Evolutionary conservation across 805 yeast species (phyloP), one percentile per base, ranked within the genome.

Genomic region (Kodamaea restingae): DNA sequence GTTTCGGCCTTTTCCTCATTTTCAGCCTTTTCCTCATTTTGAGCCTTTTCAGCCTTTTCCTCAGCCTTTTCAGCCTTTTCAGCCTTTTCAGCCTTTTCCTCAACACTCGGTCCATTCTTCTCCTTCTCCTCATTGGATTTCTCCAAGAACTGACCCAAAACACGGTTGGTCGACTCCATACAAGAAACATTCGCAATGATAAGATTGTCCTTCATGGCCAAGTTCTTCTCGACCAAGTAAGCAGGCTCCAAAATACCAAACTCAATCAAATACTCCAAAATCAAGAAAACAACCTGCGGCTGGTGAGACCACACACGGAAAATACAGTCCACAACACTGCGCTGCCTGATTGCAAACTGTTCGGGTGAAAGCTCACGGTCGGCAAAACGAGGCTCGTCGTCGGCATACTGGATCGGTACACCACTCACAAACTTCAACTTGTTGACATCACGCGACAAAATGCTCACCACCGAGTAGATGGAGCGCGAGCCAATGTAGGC

Each of bases 401-500:
- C 61, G 18, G 54, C 61, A 14, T 58, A 58, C 7, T 51, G 50
- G 18, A 67, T 56, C 12, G 50, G 40, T 18, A 52, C 47, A 2
- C 73, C 73, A 40, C 64, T 55, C 38, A 65, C 46, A 46, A 48
- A 65, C 48, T 61, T 65, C 47, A 68, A 54, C 47, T 68, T 68
- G 36, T 55, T 60, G 28, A 67, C 49, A 42, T 68, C 74, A 40
- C 74, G 58, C 26, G 63, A 54, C 34, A 68, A 47, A 18, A 68
- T 60, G 44, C 67, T 60, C 10, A 68, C 70, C 22, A 66, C 69
- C 1, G 74, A 68, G 48, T 66, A 86, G 31, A 90, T 73, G 0
- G 97, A 90, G 55, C 97, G 75, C 34, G 88, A 82, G 10, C 98
- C 97, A 42, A 88, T 81, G 49, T 81, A 81, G 33, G 91, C 84